Conservation (phyloP, 345 rosid genomes). For the Populus deltoides region DNA sequence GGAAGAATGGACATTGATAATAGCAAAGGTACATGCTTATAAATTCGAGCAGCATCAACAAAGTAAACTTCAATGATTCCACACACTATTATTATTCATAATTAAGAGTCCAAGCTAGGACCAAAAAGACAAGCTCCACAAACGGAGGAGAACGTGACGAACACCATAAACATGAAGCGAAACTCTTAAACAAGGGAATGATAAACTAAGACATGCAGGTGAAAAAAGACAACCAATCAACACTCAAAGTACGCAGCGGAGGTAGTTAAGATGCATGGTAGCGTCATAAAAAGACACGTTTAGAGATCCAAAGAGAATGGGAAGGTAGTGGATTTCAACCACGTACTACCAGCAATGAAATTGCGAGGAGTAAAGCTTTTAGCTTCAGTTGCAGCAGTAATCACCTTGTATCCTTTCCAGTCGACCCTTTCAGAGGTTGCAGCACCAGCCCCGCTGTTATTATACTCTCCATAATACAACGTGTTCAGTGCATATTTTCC, state of each 20-base stretch:
- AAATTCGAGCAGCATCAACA: too few relatives aligned
- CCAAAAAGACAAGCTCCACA: too few relatives aligned
- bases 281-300: neutral
- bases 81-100: too few relatives aligned
- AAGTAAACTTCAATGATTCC: too few relatives aligned
- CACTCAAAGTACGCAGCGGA: neutral
- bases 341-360: constrained; percentile 60
- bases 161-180: neutral
- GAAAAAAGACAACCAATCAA: neutral
- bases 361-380: constrained; percentile 44
- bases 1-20: too few relatives aligned
- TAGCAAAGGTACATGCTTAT: too few relatives aligned
- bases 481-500: constrained; percentile 65
- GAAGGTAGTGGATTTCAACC: constrained; percentile 67
- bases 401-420: constrained; percentile 68
- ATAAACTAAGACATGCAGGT: neutral
- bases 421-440: constrained; percentile 61
- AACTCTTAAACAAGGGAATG: neutral
- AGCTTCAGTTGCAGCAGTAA: constrained; percentile 50
- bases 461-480: constrained; percentile 63
- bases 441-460: constrained; percentile 70
- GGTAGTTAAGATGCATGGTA: too few relatives aligned
- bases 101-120: too few relatives aligned
- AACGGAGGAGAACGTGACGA: too few relatives aligned
- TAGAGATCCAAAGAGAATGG: constrained; percentile 65